Percentiles rank a stretch among this genome's conserved stretches.
phyloP scores from a whole-genome alignment of 495 filamentous ascomycete genomes.

The Parathielavia appendiculata region DNA sequence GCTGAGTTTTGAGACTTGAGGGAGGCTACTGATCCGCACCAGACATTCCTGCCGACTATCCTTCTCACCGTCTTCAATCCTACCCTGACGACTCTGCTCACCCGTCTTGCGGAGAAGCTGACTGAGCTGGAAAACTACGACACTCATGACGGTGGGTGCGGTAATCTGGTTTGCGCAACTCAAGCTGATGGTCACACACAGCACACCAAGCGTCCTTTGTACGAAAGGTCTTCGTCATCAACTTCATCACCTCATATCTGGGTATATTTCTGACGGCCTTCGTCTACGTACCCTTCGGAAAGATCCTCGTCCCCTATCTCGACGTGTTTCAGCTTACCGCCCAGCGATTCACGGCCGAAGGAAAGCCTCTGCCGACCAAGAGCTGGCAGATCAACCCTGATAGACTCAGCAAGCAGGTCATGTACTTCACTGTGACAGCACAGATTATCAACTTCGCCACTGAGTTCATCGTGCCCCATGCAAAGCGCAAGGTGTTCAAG shows the following conservation, averaged over 20 bases:
- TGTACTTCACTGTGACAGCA: constrained; percentile 95
- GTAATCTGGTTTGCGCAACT: neutral
- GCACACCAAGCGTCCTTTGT: constrained; percentile 74
- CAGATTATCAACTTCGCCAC: constrained; percentile 84
- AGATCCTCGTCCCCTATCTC: constrained; percentile 79
- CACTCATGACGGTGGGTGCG: constrained; percentile 56
- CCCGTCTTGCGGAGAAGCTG: constrained; percentile 67
- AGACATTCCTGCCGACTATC: constrained; percentile 86
- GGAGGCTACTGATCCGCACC: constrained; percentile 29
- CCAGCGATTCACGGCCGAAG: constrained; percentile 65
- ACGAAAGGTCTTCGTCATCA: constrained; percentile 88
- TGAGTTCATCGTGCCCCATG: constrained; percentile 79
- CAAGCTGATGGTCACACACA: constrained; percentile 19
- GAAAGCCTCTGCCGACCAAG: constrained; percentile 60
- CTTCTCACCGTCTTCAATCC: constrained; percentile 78
- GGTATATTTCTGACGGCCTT: constrained; percentile 91
- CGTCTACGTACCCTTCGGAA: constrained; percentile 92
- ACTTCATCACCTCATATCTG: constrained; percentile 96
- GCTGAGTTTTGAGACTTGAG: neutral
- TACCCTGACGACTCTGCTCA: constrained; percentile 69
- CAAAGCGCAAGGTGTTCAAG: constrained; percentile 67
- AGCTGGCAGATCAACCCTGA: constrained; percentile 79
- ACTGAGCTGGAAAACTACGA: constrained; percentile 92
- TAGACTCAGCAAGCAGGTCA: constrained; percentile 82
- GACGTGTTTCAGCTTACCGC: constrained; percentile 79